These are phyloP conservation scores for Micractinium sp. DNA, from an alignment of 139 green algal species.

Conservation along the genomic window DNA sequence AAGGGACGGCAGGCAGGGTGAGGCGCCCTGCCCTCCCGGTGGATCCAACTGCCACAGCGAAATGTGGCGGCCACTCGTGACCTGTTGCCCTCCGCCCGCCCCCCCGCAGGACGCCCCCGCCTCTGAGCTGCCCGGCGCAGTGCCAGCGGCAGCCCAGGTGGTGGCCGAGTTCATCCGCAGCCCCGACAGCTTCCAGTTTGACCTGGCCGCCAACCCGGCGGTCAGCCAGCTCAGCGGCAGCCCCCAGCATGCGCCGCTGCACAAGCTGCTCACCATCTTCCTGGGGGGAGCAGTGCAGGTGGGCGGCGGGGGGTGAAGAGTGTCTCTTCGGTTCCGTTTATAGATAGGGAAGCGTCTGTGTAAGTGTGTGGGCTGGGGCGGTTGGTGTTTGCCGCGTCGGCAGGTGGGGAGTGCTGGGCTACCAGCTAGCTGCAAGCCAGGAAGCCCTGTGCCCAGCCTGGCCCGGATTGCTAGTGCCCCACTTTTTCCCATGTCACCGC, in stretches of 20 bases:
- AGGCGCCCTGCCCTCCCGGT: too few relatives aligned
- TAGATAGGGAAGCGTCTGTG: too few relatives aligned
- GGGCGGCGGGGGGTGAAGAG: background rate
- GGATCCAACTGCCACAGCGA: too few relatives aligned
- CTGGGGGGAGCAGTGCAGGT: slow-evolving; percentile 34
- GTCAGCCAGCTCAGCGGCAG: slow-evolving; percentile 23
- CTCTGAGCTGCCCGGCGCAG: slow-evolving; percentile 25
- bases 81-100: background rate
- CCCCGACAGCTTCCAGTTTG: slow-evolving; percentile 46
- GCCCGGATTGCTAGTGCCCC: too few relatives aligned
- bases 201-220: slow-evolving; percentile 43
- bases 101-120: slow-evolving; percentile 6
- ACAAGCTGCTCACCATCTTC: slow-evolving; percentile 40
- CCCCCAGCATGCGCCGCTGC: slow-evolving; percentile 24
- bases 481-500: too few relatives aligned
- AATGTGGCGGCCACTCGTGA: background rate
- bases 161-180: slow-evolving; percentile 46
- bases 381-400: too few relatives aligned
- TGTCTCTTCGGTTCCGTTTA: too few relatives aligned
- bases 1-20: background rate
- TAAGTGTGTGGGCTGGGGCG: too few relatives aligned
- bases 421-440: background rate
- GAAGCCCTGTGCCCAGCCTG: too few relatives aligned
- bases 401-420: too few relatives aligned
- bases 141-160: slow-evolving; percentile 2